Evolutionary conservation across 2,329 filamentous ascomycete species (phyloP).

Genomic region (Microsporum audouinii): DNA sequence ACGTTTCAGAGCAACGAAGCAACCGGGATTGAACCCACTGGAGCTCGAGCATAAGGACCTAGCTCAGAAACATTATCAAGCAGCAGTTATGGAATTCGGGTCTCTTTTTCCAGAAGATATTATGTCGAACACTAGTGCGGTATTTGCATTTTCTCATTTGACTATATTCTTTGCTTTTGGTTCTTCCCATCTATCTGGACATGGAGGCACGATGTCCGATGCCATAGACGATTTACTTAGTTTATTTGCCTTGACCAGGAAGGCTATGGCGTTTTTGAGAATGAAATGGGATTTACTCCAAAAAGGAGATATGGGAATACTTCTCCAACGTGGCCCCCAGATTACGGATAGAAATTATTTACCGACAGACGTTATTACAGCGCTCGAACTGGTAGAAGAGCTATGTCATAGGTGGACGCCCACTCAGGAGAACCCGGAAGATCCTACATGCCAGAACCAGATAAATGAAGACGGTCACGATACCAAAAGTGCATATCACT

Average conservation of each 20-base stretch:
- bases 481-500: not conserved
- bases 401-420: slow-evolving; percentile 5
- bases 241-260: slow-evolving; percentile 10
- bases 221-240: slow-evolving; percentile 11
- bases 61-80: slow-evolving; percentile 11
- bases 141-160: slow-evolving; percentile 14
- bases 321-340: slow-evolving; percentile 12
- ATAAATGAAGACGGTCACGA: not conserved
- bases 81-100: slow-evolving; percentile 9
- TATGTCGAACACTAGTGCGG: slow-evolving; percentile 9
- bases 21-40: not conserved
- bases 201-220: slow-evolving; percentile 1
- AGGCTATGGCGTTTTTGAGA: slow-evolving; percentile 8
- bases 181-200: slow-evolving; percentile 7
- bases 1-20: not conserved
- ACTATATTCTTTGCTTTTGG: slow-evolving; percentile 15
- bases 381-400: slow-evolving; percentile 11
- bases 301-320: slow-evolving; percentile 9
- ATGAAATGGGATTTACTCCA: slow-evolving; percentile 9
- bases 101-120: slow-evolving; percentile 1
- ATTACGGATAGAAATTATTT: slow-evolving; percentile 12
- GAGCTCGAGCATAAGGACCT: slow-evolving; percentile 7
- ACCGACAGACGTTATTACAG: slow-evolving; percentile 7
- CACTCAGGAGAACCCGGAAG: not conserved
- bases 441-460: too few relatives aligned